Evolutionary conservation across 331 rosid species (phyloP), one percentile per base, ranked within the genome.

Genomic region (Malus hybrid): DNA sequence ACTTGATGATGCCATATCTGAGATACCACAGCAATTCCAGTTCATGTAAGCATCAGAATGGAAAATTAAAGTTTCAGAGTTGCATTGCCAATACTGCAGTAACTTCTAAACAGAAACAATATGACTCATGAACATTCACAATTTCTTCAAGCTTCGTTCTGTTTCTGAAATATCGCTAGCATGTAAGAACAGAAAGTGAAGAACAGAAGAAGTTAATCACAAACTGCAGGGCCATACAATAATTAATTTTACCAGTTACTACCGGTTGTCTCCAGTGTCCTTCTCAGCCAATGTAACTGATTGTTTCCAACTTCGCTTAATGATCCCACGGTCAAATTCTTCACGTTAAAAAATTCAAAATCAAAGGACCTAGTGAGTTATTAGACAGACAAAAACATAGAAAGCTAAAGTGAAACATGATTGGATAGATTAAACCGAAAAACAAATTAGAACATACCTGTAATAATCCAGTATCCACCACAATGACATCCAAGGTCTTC

Each of bases 391-490:
- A 42, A 44, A 68, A 44, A 26, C 72, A 4, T 67, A 0, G 55
- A 22, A 67, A 42, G 19, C 71, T 39, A 22, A 63, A 26, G 0
- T 24, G 30, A 71, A 7, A 14, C 8, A 33, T 13, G 2, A 39
- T 39, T 29, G 18, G 26, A 72, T 36, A 8, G 39, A 58, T 15
- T 1, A 36, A 55, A 24, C 1, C 6, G 36, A 72, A 58, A 53
- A 71, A 26, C 11, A 16, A 36, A 24, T 20, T 22, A 13, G 20
- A 24, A 70, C 70, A 39, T 78, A 82, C 91, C 82, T 76, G 85
- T 32, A 87, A 72, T 68, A 80, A 79, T 19, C 82, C 82, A 75
- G 88, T 80, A 75, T 89, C 84, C 72, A 89, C 68, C 28, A 88
- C 86, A 7, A 85, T 82, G 48, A 89, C 70, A 68, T 85, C 88